These are phyloP conservation scores for Elaeis guineensis DNA, from an alignment of 176 grass and related monocot species.

Conservation along the genomic window DNA sequence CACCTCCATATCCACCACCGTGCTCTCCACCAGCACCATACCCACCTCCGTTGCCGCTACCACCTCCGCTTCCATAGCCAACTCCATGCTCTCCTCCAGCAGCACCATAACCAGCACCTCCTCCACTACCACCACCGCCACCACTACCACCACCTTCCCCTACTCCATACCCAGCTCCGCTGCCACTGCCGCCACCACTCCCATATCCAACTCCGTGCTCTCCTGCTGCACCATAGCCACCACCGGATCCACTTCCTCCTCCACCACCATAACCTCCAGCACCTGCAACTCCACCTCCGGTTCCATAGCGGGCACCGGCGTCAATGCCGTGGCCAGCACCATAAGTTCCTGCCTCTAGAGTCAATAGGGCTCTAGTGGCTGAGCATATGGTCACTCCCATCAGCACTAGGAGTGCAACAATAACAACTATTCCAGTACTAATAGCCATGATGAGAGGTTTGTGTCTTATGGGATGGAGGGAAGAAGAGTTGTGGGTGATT, in stretches of 20 bases:
- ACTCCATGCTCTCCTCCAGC: too few relatives aligned
- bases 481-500: too few relatives aligned
- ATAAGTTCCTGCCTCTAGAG: constrained; percentile 6
- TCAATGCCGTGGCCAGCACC: background rate
- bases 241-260: too few relatives aligned
- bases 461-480: too few relatives aligned
- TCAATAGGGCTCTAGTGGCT: constrained; percentile 24
- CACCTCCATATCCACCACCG: background rate
- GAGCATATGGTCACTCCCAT: constrained; percentile 22
- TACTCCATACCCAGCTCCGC: too few relatives aligned
- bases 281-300: constrained; percentile 1
- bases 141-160: too few relatives aligned
- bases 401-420: constrained; percentile 21
- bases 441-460: constrained; percentile 4
- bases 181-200: too few relatives aligned
- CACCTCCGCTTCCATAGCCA: background rate
- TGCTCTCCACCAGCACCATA: background rate
- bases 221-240: too few relatives aligned
- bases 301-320: constrained; percentile 1
- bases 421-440: constrained; percentile 4
- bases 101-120: too few relatives aligned
- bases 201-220: too few relatives aligned
- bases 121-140: too few relatives aligned
- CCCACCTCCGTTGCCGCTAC: background rate
- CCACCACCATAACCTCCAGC: constrained; percentile 12